Percentiles rank a stretch among this genome's conserved stretches.
These are phyloP conservation scores for Brassica cretica DNA, from an alignment of 345 rosid species.

Conservation along the genomic window DNA sequence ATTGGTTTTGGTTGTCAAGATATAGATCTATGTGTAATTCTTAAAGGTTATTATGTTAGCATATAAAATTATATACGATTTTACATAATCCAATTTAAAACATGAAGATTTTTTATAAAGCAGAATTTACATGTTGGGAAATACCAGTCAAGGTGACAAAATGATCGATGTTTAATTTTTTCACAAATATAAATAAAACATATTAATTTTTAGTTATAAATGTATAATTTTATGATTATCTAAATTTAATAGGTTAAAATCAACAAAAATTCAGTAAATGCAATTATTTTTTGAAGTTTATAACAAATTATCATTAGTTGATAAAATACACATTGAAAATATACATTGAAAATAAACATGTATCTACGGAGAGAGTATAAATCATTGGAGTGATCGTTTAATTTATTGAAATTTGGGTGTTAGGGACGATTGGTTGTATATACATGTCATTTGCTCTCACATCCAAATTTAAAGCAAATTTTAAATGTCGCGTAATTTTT, in stretches of 20 bases:
- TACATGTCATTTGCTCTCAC: neutral
- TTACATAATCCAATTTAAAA: neutral
- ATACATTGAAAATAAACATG: too few species aligned
- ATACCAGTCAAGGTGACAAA: neutral
- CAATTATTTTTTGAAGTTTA: too few species aligned
- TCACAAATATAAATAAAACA: too few species aligned
- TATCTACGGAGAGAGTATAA: too few species aligned
- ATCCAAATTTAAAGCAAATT: slow-evolving; percentile 1
- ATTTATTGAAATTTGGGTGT: slow-evolving; percentile 14
- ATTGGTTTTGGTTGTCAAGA: slow-evolving; percentile 3
- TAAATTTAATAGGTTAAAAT: too few species aligned
- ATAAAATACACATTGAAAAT: too few species aligned
- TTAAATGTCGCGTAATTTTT: neutral
- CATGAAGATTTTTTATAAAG: neutral
- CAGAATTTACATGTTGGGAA: neutral
- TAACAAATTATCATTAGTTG: too few species aligned
- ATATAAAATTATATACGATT: neutral
- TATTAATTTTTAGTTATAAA: too few species aligned
- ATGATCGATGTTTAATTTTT: too few species aligned
- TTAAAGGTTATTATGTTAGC: neutral
- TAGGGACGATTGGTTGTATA: slow-evolving; percentile 23
- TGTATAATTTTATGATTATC: too few species aligned
- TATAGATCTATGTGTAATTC: neutral
- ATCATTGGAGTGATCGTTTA: slow-evolving; percentile 1
- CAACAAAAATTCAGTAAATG: too few species aligned